Evolutionary conservation across 225 moss, liverwort and hornwort genomes (phyloP), one percentile per base, ranked within the genome.

Genomic region (Bryum argenteum): DNA sequence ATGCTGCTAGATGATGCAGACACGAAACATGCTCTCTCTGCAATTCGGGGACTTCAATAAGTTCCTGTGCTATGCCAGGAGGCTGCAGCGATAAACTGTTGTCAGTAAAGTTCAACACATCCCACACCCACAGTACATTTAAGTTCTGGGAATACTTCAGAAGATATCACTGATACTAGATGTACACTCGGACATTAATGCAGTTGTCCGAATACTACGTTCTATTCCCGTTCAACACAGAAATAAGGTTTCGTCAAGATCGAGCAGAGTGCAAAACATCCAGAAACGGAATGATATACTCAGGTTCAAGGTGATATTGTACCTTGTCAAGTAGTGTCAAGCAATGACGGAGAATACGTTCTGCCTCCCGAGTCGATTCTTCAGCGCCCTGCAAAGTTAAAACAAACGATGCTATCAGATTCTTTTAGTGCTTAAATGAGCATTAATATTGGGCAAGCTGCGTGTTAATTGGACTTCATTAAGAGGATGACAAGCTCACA

Each of bases 241-340:
- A 39, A 64, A 17, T 55, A 58, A 58, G 54, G 44, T 67, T 19
- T 24, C 17, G 38, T 0, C n/a, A 65, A 38, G 38, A 68, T 26
- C 38, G 19, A 26, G 2, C 13, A 13, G 24, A 67, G 43, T 64
- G n/a, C 21, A 44, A 21, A 33, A 76, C 13, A 41, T 75, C 12
- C 58, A 28, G n/a, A 52, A 18, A 20, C 26, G 64, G 14, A 66
- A 72, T 59, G 28, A 69, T 16, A 55, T 57, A 62, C 11, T 63
- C 63, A 59, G 28, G 19, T 4, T 59, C 50, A 67, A 51, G n/a
- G 48, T 50, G 26, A 52, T 17, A 21, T 38, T 67, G 54, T 76
- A 93, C 95, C 91, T 93, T 88, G 74, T 95, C 88, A 17, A 95
- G 79, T 53, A 89, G 71, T 53, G 80, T 73, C 81, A 91, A 80